Base-by-base conservation (phyloP, 2,329 filamentous ascomycete genomes). In the Alternaria burnsii region DNA sequence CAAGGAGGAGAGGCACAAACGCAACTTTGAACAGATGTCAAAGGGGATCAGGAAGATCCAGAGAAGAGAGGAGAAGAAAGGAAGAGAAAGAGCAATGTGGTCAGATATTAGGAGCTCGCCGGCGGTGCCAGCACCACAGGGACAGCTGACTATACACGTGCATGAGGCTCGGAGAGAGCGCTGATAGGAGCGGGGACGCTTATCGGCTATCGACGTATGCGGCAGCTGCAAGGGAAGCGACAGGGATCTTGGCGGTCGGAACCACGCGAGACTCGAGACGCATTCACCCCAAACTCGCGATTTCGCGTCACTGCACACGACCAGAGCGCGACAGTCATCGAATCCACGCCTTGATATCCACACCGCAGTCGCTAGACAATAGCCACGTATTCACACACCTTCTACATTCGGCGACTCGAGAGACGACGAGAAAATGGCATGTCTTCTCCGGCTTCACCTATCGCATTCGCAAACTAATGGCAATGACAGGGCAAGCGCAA, bases 401-500 rank as follows among this genome's bases (percentile, higher is more conserved):
- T 41, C 48, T 28, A 16, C 36, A 24, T 22, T 41, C 41, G 41
- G 32, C 41, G 18, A 22, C 40, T 46, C 32, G 9, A 43, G 14
- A 34, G 34, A 58, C 16, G 14, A 38, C 38, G 16, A 32, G 52
- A 63, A 40, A 40, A 75, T 75, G 73, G 72, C 68, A 64, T 46
- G 69, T 61, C 52, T 53, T 32, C 50, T 32, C 30, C 30, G 28
- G 58, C 32, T 26, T 43, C 50, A 38, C 42, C 28, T 12, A 36
- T 66, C 62, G 62, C 59, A 64, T 61, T 62, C 69, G 59, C 65
- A 64, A 52, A 61, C 67, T 76, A 68, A 75, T 59, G 43, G 36
- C 30, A 32, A 50, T 47, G 20, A 58, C 66, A 76, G 94, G 94
- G 94, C 65, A 97, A 97, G 85, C 92, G 94, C 79, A 97, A 97